Evolutionary conservation across 1,139 yeast species (phyloP), one percentile per base, ranked within the genome.

Genomic region (Debaryomyces fabryi): DNA sequence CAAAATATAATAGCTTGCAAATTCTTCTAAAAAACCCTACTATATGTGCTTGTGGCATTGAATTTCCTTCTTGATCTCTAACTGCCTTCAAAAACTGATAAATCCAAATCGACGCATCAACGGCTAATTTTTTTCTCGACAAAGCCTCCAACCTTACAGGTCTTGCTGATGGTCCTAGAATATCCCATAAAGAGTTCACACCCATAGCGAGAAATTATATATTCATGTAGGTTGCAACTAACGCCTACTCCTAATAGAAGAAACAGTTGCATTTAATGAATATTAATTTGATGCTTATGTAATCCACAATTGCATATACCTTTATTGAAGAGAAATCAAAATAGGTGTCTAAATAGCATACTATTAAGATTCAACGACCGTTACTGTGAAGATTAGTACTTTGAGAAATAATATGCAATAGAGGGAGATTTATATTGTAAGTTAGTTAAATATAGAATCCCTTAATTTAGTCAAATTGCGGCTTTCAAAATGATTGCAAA

Each of bases 31-130:
- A 93, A 63, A 95, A 95, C 9, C 99, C 99, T 24, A 92, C 87
- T 18, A 93, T 82, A 65, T 95, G 99, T 0, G 97, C 86, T 53
- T 84, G 88, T 35, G 80, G 79, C 52, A 93, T 67, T 1, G 89
- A 82, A 52, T 88, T 82, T 15, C 98, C 99, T 38, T 88, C 88
- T 39, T 81, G 71, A 62, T 91, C 97, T 57, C 99, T 77, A 21
- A 93, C 96, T 0, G 99, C 99, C 63, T 92, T 93, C 55, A 95
- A 72, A 62, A 95, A 95, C 65, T 95, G 99, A 64, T 95, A 95
- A 48, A 95, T 88, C 99, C 99, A 95, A 56, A 95, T 95, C 2
- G 98, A 92, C 0, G 99, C 99, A 73, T 95, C 99, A 9, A 95
- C 95, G 0, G 99, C 99, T 58, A 95, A 72, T 50, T 81, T 76